Evolutionary conservation across 2,329 filamentous ascomycete genomes (phyloP).

Genomic region (Botrytis aclada): DNA sequence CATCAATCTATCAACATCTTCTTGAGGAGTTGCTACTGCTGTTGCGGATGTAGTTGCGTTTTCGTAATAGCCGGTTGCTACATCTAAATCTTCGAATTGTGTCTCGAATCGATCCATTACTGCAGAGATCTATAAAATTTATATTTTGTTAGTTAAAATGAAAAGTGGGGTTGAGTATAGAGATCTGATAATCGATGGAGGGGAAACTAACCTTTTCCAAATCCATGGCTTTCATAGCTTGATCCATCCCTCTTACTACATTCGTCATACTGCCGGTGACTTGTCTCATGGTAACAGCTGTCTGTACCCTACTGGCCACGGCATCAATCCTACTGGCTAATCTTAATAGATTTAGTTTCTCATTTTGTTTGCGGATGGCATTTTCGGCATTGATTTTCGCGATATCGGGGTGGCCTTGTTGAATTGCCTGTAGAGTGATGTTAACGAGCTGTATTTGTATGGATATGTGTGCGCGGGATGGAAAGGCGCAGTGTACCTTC

Average conservation of each 20-base stretch:
- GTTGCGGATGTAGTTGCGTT: constrained; percentile 80
- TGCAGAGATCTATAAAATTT: constrained; percentile 51
- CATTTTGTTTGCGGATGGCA: constrained; percentile 61
- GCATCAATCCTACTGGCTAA: constrained; percentile 58
- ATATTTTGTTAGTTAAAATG: neutral
- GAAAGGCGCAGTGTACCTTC: constrained; percentile 43
- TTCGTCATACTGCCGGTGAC: constrained; percentile 61
- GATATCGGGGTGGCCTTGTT: constrained; percentile 57
- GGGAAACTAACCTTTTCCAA: constrained; percentile 51
- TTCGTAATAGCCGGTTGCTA: constrained; percentile 60
- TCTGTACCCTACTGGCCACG: constrained; percentile 58
- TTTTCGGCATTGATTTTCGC: constrained; percentile 63
- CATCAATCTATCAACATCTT: constrained; percentile 83
- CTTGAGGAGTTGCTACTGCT: constrained; percentile 69
- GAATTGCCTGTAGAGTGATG: constrained; percentile 48
- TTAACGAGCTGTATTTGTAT: constrained; percentile 7
- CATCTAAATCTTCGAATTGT: constrained; percentile 50
- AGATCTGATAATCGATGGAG: neutral
- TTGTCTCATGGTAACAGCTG: constrained; percentile 59
- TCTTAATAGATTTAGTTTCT: constrained; percentile 57
- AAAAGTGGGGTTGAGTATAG: neutral
- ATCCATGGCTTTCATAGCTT: constrained; percentile 62
- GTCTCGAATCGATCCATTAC: constrained; percentile 66
- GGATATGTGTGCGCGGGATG: neutral
- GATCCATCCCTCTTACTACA: constrained; percentile 59